Conservation (phyloP, 768 basidiomycete genomes). For the Serendipita sp. region DNA sequence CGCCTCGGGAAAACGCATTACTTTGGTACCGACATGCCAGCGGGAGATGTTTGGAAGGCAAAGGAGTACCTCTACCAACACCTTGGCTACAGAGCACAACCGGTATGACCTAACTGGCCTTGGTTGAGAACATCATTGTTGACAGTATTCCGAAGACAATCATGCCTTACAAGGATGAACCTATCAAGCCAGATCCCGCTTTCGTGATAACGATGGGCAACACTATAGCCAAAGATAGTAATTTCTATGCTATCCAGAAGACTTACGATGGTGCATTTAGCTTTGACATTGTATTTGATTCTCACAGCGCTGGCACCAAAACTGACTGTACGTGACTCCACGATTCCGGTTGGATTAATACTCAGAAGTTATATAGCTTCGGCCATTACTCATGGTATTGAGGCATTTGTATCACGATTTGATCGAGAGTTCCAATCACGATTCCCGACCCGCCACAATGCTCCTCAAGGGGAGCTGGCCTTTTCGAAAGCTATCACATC, state of each 20-base stretch:
- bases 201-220: slow-evolving; percentile 64
- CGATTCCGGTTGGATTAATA: slow-evolving; percentile 6
- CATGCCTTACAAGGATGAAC: slow-evolving; percentile 5
- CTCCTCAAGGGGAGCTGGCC: slow-evolving; percentile 33
- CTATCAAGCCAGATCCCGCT: slow-evolving; percentile 58
- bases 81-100: background rate
- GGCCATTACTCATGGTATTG: slow-evolving; percentile 52
- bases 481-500: slow-evolving; percentile 86
- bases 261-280: slow-evolving; percentile 69
- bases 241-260: slow-evolving; percentile 80
- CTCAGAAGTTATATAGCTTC: slow-evolving; percentile 28
- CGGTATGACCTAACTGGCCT: background rate
- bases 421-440: slow-evolving; percentile 46
- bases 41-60: slow-evolving; percentile 68
- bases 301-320: slow-evolving; percentile 45
- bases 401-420: slow-evolving; percentile 45
- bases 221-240: slow-evolving; percentile 53
- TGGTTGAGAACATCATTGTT: background rate
- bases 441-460: slow-evolving; percentile 51
- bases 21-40: slow-evolving; percentile 41
- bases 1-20: slow-evolving; percentile 58
- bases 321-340: slow-evolving; percentile 39
- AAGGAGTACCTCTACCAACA: slow-evolving; percentile 36
- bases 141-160: background rate
- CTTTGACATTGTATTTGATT: slow-evolving; percentile 83